A percentile compares a stretch with the other conserved stretches of the same genome.
These are phyloP conservation scores for Rhododendron vialii DNA, from an alignment of 148 eudicot species.

Conservation along the genomic window DNA sequence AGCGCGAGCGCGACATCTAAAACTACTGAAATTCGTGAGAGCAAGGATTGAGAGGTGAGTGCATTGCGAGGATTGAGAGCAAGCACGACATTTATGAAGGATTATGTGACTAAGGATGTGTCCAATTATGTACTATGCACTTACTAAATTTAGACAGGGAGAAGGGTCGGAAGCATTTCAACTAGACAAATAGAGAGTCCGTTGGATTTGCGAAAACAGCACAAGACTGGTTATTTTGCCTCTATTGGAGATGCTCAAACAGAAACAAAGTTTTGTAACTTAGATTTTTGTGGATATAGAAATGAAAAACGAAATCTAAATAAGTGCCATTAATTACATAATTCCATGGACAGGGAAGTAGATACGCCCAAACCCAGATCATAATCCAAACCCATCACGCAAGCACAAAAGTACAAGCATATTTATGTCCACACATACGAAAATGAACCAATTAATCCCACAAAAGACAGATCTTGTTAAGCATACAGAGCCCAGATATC, in stretches of 20 bases:
- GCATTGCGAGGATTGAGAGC: not conserved
- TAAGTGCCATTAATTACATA: not conserved
- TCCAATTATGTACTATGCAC: not conserved
- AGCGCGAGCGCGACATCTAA: not conserved
- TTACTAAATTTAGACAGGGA: not conserved
- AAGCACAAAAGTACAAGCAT: not conserved
- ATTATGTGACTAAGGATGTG: not conserved
- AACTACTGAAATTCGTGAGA: not conserved
- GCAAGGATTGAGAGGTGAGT: not conserved
- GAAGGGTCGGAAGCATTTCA: not conserved
- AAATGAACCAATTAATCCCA: not conserved
- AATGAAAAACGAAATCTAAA: not conserved
- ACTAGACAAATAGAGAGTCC: not conserved
- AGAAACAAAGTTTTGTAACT: not conserved
- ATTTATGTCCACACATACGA: not conserved
- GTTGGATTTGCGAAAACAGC: not conserved
- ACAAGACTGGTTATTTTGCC: not conserved
- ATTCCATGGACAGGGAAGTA: not conserved
- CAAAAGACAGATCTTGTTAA: not conserved
- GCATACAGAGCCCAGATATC: not conserved
- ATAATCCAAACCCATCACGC: conserved; percentile 5
- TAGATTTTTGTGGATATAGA: not conserved
- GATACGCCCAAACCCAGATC: conserved; percentile 7
- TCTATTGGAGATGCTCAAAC: not conserved
- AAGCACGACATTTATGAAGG: not conserved